A percentile compares a stretch with the other conserved stretches of the same genome.
These are phyloP conservation scores for Metarhizium guizhouense DNA, from an alignment of 2,329 filamentous ascomycete genomes.

Conservation along the genomic window DNA sequence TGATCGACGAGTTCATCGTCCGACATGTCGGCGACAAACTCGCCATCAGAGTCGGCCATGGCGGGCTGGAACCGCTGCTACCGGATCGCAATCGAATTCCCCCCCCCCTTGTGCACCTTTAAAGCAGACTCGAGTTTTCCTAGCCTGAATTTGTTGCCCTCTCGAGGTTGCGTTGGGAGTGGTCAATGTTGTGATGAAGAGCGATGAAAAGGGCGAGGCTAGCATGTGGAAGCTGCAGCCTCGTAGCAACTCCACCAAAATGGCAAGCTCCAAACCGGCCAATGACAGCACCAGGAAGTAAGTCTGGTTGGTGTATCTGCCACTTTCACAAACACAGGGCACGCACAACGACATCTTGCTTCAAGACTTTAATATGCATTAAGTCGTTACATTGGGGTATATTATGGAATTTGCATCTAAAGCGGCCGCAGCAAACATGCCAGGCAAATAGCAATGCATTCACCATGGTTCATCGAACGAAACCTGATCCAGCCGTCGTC, in stretches of 20 bases:
- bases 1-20: conserved; percentile 54
- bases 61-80: neutral
- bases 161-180: neutral
- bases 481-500: neutral
- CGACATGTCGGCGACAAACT: conserved; percentile 55
- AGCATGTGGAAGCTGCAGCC: neutral
- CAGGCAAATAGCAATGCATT: neutral
- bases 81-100: neutral
- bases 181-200: neutral
- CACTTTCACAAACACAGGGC: neutral
- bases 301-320: neutral
- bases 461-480: neutral
- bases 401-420: conserved; percentile 3
- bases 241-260: neutral
- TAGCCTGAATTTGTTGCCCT: neutral
- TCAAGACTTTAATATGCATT: conserved; percentile 3
- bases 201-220: neutral
- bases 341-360: neutral
- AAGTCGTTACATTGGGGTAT: conserved; percentile 8
- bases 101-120: neutral
- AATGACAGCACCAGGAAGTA: neutral
- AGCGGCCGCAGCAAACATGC: neutral
- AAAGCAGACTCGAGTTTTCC: neutral
- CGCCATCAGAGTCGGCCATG: conserved; percentile 68
- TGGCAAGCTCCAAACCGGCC: neutral